phyloP scores from a whole-genome alignment of 2,329 filamentous ascomycete species.

The Pseudopithomyces chartarum region DNA sequence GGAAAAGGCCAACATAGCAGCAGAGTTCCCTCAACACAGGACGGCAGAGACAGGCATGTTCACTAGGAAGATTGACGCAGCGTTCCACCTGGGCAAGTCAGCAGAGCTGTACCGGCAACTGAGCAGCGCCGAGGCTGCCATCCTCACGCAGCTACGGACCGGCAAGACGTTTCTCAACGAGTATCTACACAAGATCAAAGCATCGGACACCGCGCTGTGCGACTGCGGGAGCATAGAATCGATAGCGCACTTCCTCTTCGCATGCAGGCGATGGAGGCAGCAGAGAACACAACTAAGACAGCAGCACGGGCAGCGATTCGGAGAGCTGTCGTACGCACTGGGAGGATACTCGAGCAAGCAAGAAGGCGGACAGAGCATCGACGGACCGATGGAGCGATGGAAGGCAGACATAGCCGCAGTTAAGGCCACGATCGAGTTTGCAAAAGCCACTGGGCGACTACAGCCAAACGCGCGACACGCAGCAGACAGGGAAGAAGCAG shows the following conservation, averaged over 20 bases:
- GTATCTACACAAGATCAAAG: slow-evolving; percentile 22
- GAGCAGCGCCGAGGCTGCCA: slow-evolving; percentile 18
- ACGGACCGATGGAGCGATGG: slow-evolving; percentile 8
- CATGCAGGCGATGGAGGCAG: slow-evolving; percentile 10
- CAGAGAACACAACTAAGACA: slow-evolving; percentile 6
- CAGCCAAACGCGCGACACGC: neutral
- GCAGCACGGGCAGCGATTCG: slow-evolving; percentile 12
- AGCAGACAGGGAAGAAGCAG: neutral
- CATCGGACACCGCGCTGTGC: slow-evolving; percentile 13
- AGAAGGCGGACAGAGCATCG: slow-evolving; percentile 12
- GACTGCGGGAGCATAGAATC: slow-evolving; percentile 17
- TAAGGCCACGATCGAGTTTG: slow-evolving; percentile 3
- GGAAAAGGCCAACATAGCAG: slow-evolving; percentile 9
- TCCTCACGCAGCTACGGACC: slow-evolving; percentile 18
- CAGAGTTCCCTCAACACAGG: neutral
- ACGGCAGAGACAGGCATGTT: slow-evolving; percentile 13
- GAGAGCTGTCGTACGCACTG: slow-evolving; percentile 14
- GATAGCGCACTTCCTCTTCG: slow-evolving; percentile 21
- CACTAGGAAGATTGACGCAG: slow-evolving; percentile 22
- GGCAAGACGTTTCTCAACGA: slow-evolving; percentile 17
- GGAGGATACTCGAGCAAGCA: slow-evolving; percentile 13
- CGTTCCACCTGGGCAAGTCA: slow-evolving; percentile 18
- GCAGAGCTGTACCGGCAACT: slow-evolving; percentile 20
- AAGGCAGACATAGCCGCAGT: neutral
- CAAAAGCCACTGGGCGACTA: neutral